These are phyloP conservation scores for Protomyces pachydermus DNA, from an alignment of 1,139 yeast genomes.

Conservation along the genomic window DNA sequence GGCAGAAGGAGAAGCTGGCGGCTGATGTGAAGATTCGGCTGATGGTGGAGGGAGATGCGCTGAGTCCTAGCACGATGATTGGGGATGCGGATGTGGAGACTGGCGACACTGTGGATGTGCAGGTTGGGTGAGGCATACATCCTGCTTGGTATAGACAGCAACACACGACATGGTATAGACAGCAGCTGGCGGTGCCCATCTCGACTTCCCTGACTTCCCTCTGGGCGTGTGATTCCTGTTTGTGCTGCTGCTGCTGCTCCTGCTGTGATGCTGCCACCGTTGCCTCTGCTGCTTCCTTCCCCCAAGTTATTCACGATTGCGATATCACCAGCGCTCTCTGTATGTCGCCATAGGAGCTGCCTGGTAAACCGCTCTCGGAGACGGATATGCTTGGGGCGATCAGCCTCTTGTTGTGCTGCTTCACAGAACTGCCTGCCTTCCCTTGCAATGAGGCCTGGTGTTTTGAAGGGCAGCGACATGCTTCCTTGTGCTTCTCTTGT, in stretches of 20 bases:
- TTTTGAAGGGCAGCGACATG: conserved; percentile 1
- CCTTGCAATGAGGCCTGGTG: background rate
- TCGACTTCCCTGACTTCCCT: too few relatives aligned
- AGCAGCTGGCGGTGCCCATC: too few relatives aligned
- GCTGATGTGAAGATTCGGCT: background rate
- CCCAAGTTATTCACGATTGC: background rate
- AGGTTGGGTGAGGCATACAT: background rate
- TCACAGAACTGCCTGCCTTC: background rate
- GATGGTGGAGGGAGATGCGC: conserved; percentile 11
- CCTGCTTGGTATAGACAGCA: too few relatives aligned
- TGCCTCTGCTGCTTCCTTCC: background rate
- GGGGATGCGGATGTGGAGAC: conserved; percentile 13
- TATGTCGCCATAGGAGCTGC: background rate
- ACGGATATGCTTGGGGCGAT: background rate
- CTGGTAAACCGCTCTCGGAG: background rate
- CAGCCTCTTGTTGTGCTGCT: background rate
- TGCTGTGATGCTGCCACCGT: too few relatives aligned
- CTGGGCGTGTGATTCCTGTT: too few relatives aligned
- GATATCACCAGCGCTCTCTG: background rate
- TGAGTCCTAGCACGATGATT: background rate
- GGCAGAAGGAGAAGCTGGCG: background rate
- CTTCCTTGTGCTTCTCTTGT: too few relatives aligned
- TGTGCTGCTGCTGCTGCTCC: too few relatives aligned
- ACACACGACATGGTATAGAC: too few relatives aligned
- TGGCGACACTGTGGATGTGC: conserved; percentile 16